Percentiles rank a stretch among this genome's conserved stretches.
Evolutionary conservation across 1,139 yeast genomes (phyloP).

Genomic region (Zhuliangozyma blackwelliae): DNA sequence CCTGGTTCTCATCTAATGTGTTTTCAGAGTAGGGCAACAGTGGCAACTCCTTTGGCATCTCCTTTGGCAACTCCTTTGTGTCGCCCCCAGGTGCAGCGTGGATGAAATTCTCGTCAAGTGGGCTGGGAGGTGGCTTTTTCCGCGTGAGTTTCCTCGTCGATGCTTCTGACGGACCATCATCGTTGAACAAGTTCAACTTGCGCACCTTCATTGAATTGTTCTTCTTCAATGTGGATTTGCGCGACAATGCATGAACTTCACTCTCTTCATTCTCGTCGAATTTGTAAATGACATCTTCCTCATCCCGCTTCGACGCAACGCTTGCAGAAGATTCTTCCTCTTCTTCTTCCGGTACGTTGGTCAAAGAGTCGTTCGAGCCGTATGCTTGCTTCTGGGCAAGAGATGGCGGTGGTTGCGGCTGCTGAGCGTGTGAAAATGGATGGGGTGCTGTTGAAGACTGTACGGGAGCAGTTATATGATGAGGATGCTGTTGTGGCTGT

Average conservation of each 20-base stretch:
- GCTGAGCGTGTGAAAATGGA: conserved; percentile 1
- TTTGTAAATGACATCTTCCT: conserved; percentile 29
- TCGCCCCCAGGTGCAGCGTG: not conserved
- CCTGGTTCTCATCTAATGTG: too few relatives aligned
- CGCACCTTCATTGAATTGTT: conserved; percentile 42
- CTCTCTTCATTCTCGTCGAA: conserved; percentile 24
- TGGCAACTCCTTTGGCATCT: conserved; percentile 6
- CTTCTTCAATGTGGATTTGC: conserved; percentile 38
- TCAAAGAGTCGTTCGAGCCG: conserved; percentile 34
- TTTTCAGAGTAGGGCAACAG: too few relatives aligned
- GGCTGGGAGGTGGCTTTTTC: conserved; percentile 7
- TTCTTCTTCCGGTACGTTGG: conserved; percentile 41
- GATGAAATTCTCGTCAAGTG: conserved; percentile 2
- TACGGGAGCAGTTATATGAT: too few relatives aligned
- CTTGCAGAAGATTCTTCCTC: conserved; percentile 27
- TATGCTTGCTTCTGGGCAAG: not conserved
- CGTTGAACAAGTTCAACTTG: conserved; percentile 36
- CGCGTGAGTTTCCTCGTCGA: not conserved
- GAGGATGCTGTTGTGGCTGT: too few relatives aligned
- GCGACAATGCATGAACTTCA: conserved; percentile 25
- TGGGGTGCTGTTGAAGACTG: too few relatives aligned
- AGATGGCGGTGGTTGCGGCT: conserved; percentile 1
- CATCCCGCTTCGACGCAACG: conserved; percentile 16
- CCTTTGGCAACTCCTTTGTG: not conserved
- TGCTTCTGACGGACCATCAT: conserved; percentile 5